Evolutionary conservation across 106 monocot genomes (phyloP), one percentile per base, ranked within the genome.

Genomic region (Acorus gramineus): DNA sequence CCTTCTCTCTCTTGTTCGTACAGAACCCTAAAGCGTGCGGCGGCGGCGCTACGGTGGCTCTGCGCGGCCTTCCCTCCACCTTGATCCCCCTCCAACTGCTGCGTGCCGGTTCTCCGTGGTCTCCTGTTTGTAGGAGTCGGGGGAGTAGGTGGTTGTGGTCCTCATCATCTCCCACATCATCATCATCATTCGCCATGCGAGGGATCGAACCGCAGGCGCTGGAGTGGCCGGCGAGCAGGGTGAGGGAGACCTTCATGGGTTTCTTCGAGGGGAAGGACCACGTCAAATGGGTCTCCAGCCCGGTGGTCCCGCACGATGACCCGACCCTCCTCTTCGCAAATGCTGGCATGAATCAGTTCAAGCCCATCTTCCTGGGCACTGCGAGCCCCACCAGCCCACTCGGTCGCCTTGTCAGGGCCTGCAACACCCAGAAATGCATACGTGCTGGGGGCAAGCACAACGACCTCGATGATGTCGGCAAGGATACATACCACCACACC

Each of bases 371-470:
- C 61, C 69, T 90, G 57, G 94, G 94, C 7, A 78, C 84, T 3
- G 95, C 79, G 8, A 79, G 82, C 63, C 95, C 95, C 3, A 63
- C 44, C 55, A 80, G 67, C 56, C 87, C 95, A 13, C 71, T 95
- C n/a, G 86, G 90, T 0, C 76, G 67, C 49, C 82, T 95, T 42
- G 46, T 45, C 2, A 77, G 95, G 6, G 95, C 95, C 1, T 90
- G 85, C 76, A 90, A 95, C 73, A 84, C 90, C 50, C 95, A 95
- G 85, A 95, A 95, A 77, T 95, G 95, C 64, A 95, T 95, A 49
- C 86, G 95, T 44, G 95, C 95, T n/a, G 95, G 95, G 8, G 95
- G 95, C 44, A 90, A 95, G 87, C 95, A 95, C 73, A 95, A 95
- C 66, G 95, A 95, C 64, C 79, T 95, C 42, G 95, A 95, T 61